Evolutionary conservation across 495 filamentous ascomycete species (phyloP), one percentile per base, ranked within the genome.

Genomic region (Umbilicaria muhlenbergii): DNA sequence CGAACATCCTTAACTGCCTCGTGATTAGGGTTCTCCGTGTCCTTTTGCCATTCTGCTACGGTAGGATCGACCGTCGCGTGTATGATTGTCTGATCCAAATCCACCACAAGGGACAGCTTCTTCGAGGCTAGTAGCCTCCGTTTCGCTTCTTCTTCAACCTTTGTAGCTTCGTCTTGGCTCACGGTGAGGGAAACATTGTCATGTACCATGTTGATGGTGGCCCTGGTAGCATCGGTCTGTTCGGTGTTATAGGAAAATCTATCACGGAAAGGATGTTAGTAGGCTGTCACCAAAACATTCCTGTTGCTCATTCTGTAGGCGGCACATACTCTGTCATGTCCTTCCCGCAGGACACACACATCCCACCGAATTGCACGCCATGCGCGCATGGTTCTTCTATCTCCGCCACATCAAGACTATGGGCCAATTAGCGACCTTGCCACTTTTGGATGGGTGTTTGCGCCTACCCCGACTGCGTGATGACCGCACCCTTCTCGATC

Each of bases 51-150:
- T 58, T 99, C 86, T 43, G 77, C 87, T 34, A 99, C 78, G 1
- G 91, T 99, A 15, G 87, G 89, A 46, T 99, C 91, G 52, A 95
- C 89, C 38, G 87, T 94, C 13, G 91, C 91, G 59, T 99, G 91
- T 47, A 99, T 96, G 54, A 99, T 91, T 16, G 91, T 99, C 60
- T 95, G 89, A 57, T 99, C 91, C 19, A 99, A 65, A 68, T 99
- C 91, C 49, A 99, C 91, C 18, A 99, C 91, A 15, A 99, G 67
- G 13, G 86, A 93, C 11, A 99, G 71, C 62, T 89, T 93, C 41
- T 79, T 70, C 24, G 74, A 70, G 50, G 77, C 68, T 21, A 99
- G 68, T 16, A 99, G 65, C 15, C 91, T 77, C 35, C 75, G 72
- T 59, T 94, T 93, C 16, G 86, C 71, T 53, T 91, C 81, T 52